Conservation (phyloP, 441 rosid genomes). For the Gossypium trilobum region DNA sequence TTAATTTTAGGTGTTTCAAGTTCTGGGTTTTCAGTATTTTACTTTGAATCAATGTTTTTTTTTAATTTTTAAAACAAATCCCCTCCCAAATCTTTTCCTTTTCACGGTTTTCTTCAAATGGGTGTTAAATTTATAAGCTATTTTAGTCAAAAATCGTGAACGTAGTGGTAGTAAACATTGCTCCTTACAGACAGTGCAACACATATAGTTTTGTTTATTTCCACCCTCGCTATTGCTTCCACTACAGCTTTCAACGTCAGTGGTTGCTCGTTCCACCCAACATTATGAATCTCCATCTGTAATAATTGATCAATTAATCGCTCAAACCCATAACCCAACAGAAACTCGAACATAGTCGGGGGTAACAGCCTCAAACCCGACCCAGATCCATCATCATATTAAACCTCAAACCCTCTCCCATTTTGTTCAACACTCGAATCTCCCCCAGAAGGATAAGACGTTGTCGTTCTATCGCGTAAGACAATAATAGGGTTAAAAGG, state of each 20-base stretch:
- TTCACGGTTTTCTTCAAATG: no score
- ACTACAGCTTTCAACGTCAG: slow-evolving; percentile 74
- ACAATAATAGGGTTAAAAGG: slow-evolving; percentile 73
- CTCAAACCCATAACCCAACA: slow-evolving; percentile 74
- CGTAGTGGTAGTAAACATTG: slow-evolving; percentile 14
- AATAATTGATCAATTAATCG: slow-evolving; percentile 64
- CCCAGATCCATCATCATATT: slow-evolving; percentile 70
- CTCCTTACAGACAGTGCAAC: slow-evolving; percentile 85
- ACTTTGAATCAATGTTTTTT: no score
- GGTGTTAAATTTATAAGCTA: no score
- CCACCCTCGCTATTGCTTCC: slow-evolving; percentile 56
- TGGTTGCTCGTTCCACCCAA: slow-evolving; percentile 48
- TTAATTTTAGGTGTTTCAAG: no score
- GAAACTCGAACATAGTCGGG: slow-evolving; percentile 59
- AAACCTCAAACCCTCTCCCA: slow-evolving; percentile 50
- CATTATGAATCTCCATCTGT: slow-evolving; percentile 55
- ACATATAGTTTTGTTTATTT: slow-evolving; percentile 40
- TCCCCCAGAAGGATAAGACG: slow-evolving; percentile 5
- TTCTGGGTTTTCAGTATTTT: no score
- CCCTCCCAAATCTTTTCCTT: no score
- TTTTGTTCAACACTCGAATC: slow-evolving; percentile 6
- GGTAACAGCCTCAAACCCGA: slow-evolving; percentile 71
- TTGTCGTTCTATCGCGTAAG: slow-evolving; percentile 39
- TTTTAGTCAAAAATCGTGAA: no score
- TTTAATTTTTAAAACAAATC: no score